These are phyloP conservation scores for Rosa rugosa DNA, from an alignment of 306 rosid genomes.

Conservation along the genomic window DNA sequence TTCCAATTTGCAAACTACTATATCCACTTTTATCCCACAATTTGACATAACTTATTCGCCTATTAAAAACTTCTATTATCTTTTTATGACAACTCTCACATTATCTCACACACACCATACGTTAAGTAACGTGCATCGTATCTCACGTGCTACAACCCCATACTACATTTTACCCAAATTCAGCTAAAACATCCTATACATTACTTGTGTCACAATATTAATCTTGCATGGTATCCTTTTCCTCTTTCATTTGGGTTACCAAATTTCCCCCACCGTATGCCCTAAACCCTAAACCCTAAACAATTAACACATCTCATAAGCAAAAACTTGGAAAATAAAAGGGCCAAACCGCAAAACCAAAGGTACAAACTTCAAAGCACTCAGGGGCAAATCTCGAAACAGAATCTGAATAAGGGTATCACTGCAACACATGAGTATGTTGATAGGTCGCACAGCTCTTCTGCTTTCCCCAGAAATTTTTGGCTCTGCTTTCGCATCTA, in stretches of 20 bases:
- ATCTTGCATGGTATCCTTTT: neutral
- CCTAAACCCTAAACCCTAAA: too few relatives aligned
- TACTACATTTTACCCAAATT: neutral
- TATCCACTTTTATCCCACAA: too few relatives aligned
- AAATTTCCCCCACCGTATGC: neutral
- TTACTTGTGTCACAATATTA: neutral
- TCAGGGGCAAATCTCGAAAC: neutral
- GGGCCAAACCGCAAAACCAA: neutral
- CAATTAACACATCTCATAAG: neutral
- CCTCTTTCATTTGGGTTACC: neutral
- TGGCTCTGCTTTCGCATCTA: neutral
- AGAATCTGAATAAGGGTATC: neutral
- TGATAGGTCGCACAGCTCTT: neutral
- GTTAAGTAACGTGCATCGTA: neutral
- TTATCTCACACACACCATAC: too few relatives aligned
- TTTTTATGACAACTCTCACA: too few relatives aligned
- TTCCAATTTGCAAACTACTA: neutral
- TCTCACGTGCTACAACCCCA: neutral
- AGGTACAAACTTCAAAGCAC: neutral
- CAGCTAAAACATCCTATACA: neutral
- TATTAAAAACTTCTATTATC: too few relatives aligned
- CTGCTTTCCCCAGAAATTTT: conserved; percentile 2
- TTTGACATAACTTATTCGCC: too few relatives aligned
- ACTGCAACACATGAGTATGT: neutral
- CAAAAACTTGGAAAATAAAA: neutral